These are phyloP conservation scores for Vicia sativa DNA, from an alignment of 306 rosid species.

Conservation along the genomic window DNA sequence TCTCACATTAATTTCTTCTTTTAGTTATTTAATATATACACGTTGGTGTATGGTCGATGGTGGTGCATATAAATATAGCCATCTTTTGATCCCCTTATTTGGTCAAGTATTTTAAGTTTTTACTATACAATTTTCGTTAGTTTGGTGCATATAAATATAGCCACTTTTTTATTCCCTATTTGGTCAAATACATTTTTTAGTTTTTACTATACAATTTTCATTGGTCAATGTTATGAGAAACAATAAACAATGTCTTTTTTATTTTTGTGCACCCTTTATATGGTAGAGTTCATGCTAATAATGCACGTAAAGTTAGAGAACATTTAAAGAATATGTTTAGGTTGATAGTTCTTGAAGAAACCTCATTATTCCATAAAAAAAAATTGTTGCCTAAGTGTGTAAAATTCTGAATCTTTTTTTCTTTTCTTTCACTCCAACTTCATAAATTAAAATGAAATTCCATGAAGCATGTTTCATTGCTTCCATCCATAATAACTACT, in stretches of 20 bases:
- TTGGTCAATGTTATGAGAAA: constrained; percentile 34
- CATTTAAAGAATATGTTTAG: constrained; percentile 54
- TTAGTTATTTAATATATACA: constrained; percentile 33
- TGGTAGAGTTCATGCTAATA: constrained; percentile 31
- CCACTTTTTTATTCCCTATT: constrained; percentile 31
- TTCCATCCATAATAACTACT: constrained; percentile 18
- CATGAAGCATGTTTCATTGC: constrained; percentile 45
- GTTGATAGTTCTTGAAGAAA: constrained; percentile 49
- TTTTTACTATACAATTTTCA: constrained; percentile 38
- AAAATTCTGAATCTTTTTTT: constrained; percentile 49
- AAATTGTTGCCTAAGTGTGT: constrained; percentile 37
- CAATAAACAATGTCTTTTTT: not conserved
- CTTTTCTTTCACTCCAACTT: constrained; percentile 62
- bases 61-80: constrained; percentile 43
- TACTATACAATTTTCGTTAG: constrained; percentile 26
- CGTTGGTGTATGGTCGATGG: constrained; percentile 46
- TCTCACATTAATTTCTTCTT: not conserved
- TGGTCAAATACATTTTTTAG: constrained; percentile 36
- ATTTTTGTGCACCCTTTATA: constrained; percentile 40
- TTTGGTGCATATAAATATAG: constrained; percentile 40
- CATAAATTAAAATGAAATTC: constrained; percentile 37
- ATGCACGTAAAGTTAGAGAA: constrained; percentile 47
- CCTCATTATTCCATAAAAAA: constrained; percentile 34
- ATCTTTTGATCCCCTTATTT: constrained; percentile 29
- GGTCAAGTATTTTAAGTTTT: constrained; percentile 39